Base-by-base conservation (phyloP, 2,329 filamentous ascomycete genomes). In the Ciborinia camelliae region DNA sequence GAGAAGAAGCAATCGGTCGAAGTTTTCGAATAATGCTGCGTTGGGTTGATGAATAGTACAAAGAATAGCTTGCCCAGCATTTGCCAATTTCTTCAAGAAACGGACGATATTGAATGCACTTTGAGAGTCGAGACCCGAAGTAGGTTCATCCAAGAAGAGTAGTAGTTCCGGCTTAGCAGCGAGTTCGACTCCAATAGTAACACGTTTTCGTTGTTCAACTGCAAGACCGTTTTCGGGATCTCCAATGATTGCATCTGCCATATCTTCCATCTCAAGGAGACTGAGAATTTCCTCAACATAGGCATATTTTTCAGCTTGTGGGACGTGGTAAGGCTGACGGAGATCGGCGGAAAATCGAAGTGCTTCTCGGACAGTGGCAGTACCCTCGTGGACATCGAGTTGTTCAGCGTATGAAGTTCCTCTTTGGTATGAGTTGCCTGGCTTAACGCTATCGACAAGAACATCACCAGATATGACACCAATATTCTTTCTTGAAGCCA, bases 31-130 rank as follows among this genome's bases (percentile, higher is more conserved):
- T 0, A 90, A 77, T 1, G 86, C 83, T n/a, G 85, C 84, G 59
- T 86, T 88, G 0, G 87, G 87, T 69, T 90, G 88, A 77, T 90
- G 87, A 62, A 90, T 90, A 0, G 87, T 90, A 72, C 86, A 89
- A 2, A 90, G 78, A 69, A 90, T 86, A 26, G 87, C 87, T 71
- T 90, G 87, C 1, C 87, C 88, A 30, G 85, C 85, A 62, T 79
- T 77, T 69, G 84, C 81, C 2, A 86, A 77, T 71, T 86, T 86
- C 45, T 80, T 80, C 26, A 86, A 76, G 77, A 86, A 85, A 62
- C 82, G 80, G 50, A 86, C 82, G 62, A 86, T 86, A 70, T 86
- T 86, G 76, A 84, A 86, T 14, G 84, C 83, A 66, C 78, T 80
- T 69, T 85, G 83, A 37, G 80, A 82, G 71, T 86, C 84, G 20